Evolutionary conservation across 1,284 basidiomycete genomes (phyloP).

Genomic region (Vanrija sp.): DNA sequence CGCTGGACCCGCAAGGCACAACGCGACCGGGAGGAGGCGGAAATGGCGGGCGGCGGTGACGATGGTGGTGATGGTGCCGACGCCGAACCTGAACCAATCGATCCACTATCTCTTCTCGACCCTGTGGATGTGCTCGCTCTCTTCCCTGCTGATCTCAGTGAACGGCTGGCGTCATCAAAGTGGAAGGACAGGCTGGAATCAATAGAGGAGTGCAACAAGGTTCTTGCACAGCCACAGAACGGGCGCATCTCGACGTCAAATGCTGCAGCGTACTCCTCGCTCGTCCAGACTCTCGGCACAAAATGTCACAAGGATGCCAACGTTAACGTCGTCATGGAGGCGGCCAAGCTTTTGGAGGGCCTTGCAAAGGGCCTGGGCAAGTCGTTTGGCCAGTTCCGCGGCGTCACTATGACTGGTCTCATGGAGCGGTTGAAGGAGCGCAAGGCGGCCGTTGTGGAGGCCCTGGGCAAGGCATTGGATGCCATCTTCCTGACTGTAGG

Average conservation of each 20-base stretch:
- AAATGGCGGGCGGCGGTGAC: slow-evolving; percentile 49
- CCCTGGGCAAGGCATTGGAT: slow-evolving; percentile 81
- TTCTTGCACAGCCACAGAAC: slow-evolving; percentile 61
- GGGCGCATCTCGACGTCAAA: slow-evolving; percentile 74
- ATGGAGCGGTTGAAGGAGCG: slow-evolving; percentile 92
- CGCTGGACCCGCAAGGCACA: slow-evolving; percentile 74
- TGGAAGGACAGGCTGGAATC: slow-evolving; percentile 98
- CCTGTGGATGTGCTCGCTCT: slow-evolving; percentile 72
- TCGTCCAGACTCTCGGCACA: slow-evolving; percentile 62
- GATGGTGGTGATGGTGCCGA: slow-evolving; percentile 23
- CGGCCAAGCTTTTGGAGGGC: slow-evolving; percentile 79
- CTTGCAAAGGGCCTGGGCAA: slow-evolving; percentile 78
- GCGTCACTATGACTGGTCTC: slow-evolving; percentile 71
- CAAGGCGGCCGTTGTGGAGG: slow-evolving; percentile 84
- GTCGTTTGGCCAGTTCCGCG: slow-evolving; percentile 70
- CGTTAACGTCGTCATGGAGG: slow-evolving; percentile 89
- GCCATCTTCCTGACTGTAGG: slow-evolving; percentile 80
- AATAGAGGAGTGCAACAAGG: slow-evolving; percentile 73
- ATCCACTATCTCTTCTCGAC: slow-evolving; percentile 80
- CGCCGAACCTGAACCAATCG: slow-evolving; percentile 54
- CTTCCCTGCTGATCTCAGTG: slow-evolving; percentile 69
- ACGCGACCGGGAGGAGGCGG: slow-evolving; percentile 63
- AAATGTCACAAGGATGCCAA: slow-evolving; percentile 89
- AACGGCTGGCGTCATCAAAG: slow-evolving; percentile 78
- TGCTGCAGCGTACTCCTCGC: slow-evolving; percentile 45